Evolutionary conservation across 331 rosid species (phyloP).

Genomic region (Dryas integrifolia): DNA sequence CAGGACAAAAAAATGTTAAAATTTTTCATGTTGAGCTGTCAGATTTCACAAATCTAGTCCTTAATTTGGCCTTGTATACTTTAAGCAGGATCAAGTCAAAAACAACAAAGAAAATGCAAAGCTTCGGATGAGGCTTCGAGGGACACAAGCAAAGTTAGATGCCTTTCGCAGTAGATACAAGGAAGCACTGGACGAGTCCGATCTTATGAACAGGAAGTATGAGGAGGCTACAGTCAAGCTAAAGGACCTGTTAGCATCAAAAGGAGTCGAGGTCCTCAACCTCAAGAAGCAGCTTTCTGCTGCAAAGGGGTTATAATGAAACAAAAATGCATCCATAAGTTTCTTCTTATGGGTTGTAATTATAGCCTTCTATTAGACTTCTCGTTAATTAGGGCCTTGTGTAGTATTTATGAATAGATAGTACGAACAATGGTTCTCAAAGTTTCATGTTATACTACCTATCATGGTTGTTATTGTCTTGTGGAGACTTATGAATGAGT

Average conservation of each 20-base stretch:
- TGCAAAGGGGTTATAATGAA: constrained; percentile 22
- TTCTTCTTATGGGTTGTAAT: neutral
- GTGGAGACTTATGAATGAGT: neutral
- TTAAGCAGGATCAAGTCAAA: constrained; percentile 48
- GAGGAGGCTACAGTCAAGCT: constrained; percentile 52
- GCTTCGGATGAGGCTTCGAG: constrained; percentile 59
- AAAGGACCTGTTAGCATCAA: constrained; percentile 57
- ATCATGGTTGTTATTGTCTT: neutral
- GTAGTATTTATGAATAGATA: neutral
- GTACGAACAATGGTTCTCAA: neutral
- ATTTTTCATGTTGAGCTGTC: neutral
- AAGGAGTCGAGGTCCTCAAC: constrained; percentile 55
- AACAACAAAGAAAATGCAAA: constrained; percentile 46
- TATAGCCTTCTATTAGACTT: neutral
- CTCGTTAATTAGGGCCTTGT: neutral
- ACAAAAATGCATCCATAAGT: neutral
- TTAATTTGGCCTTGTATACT: neutral
- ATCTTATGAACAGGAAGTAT: constrained; percentile 41
- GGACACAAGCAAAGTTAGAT: constrained; percentile 67
- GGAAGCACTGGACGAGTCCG: constrained; percentile 48
- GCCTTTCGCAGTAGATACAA: constrained; percentile 55
- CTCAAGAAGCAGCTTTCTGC: constrained; percentile 57
- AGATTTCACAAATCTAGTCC: neutral
- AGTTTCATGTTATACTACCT: no score
- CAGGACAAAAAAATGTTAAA: neutral